Evolutionary conservation across 2,329 filamentous ascomycete species (phyloP), one percentile per base, ranked within the genome.

Genomic region (Clarireedia sp.): DNA sequence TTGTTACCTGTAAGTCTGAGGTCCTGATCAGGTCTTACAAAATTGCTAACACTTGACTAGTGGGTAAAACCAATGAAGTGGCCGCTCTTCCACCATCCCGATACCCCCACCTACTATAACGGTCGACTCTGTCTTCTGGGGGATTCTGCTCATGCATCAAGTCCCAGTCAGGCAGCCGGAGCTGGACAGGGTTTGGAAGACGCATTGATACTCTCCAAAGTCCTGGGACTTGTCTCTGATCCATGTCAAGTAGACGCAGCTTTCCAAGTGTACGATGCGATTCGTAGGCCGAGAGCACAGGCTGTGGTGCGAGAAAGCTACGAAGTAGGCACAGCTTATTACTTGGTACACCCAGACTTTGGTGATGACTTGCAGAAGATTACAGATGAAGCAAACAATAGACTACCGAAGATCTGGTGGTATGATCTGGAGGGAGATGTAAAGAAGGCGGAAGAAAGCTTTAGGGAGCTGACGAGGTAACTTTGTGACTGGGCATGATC

Each of bases 81-180:
- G 59, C 56, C 59, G 16, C 49, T 59, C 7, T 59, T 59, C 45
- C 43, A 59, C 37, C 59, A 61, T 3, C 70, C 70, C 5, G 71
- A 74, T 2, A 62, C 58, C n/a, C 63, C 61, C 47, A 60, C 55
- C 3, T 78, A 73, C 38, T 70, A 69, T 57, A 69, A 69, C 6
- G 70, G 70, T 5, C 68, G 73, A 1, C 64, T 77, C 17, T 74
- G 71, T 46, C 71, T 84, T 1, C 67, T 80, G 0, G 82, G 82
- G 7, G 82, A 86, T 62, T 79, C 81, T 0, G 82, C 82, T 0
- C 82, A 85, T 63, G 80, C 80, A 0, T 78, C 78, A 43, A 77
- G 79, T 0, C 82, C 81, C 0, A 76, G 79, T 38, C 77, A 81
- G 43, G 81, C 80, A 0, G 75, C 80, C 1, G 81, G 81, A 2